phyloP scores from a whole-genome alignment of 805 yeast genomes.

The Candida sonorensis region DNA sequence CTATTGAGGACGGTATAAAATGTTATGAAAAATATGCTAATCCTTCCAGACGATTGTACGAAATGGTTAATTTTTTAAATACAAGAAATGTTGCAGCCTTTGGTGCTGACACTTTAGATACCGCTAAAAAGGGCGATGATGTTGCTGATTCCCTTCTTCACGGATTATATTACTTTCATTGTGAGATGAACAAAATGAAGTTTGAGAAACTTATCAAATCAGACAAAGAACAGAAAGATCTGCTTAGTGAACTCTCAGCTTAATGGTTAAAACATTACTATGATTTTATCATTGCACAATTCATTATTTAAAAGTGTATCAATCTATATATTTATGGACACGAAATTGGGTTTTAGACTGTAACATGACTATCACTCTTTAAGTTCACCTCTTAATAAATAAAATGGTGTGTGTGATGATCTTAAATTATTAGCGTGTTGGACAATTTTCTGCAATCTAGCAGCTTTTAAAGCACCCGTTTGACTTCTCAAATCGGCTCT shows the following conservation, averaged over 20 bases:
- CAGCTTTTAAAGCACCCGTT: constrained; percentile 23
- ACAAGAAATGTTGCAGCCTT: constrained; percentile 9
- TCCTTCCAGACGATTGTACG: constrained; percentile 20
- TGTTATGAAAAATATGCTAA: constrained; percentile 5
- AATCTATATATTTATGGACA: no score
- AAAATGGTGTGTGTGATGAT: constrained; percentile 19
- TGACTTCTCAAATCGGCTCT: constrained; percentile 19
- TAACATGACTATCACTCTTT: no score
- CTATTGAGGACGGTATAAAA: neutral
- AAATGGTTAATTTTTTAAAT: constrained; percentile 20
- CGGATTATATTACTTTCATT: constrained; percentile 42
- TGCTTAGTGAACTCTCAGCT: no score
- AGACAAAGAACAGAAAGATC: no score
- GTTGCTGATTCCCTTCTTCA: constrained; percentile 60
- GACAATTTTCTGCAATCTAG: constrained; percentile 22
- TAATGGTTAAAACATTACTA: no score
- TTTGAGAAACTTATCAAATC: constrained; percentile 6
- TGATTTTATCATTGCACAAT: no score
- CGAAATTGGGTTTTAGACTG: no score
- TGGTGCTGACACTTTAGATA: constrained; percentile 9
- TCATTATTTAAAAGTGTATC: no score
- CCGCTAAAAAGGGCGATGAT: constrained; percentile 49
- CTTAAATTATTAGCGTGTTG: constrained; percentile 22
- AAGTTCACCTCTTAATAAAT: constrained; percentile 14
- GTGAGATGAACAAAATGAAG: constrained; percentile 29